Percentiles rank a stretch among this genome's conserved stretches.
Evolutionary conservation across 176 grass and related monocot genomes (phyloP).

Genomic region (Zoysia pacifica): DNA sequence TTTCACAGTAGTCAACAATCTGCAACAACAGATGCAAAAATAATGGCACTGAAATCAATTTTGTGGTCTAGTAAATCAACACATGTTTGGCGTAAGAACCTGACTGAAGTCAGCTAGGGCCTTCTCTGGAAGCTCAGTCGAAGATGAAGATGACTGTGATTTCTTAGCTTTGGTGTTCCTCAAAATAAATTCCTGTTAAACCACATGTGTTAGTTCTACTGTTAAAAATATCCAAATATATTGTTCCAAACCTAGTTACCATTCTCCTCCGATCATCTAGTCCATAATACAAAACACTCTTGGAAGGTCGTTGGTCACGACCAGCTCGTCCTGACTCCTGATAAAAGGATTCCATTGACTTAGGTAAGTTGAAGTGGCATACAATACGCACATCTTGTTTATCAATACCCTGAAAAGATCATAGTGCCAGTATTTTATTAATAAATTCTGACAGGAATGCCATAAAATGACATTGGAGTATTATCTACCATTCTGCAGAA

Average conservation of each 20-base stretch:
- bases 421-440: constrained; percentile 32
- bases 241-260: constrained; percentile 49
- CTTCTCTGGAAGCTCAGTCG: constrained; percentile 62
- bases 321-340: constrained; percentile 94
- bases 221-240: constrained; percentile 17
- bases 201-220: constrained; percentile 33
- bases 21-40: constrained; percentile 41
- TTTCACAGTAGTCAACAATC: constrained; percentile 94
- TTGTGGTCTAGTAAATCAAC: constrained; percentile 13
- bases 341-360: constrained; percentile 97
- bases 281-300: constrained; percentile 89
- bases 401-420: constrained; percentile 82
- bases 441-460: constrained; percentile 20
- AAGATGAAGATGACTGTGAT: constrained; percentile 52
- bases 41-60: constrained; percentile 5
- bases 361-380: constrained; percentile 91
- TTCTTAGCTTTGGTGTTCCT: constrained; percentile 70
- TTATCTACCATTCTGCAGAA: constrained; percentile 70
- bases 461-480: constrained; percentile 18
- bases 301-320: constrained; percentile 76
- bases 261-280: constrained; percentile 80
- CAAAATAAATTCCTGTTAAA: constrained; percentile 86
- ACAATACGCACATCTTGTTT: constrained; percentile 95
- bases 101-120: constrained; percentile 76
- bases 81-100: constrained; percentile 51